Evolutionary conservation across 345 rosid genomes (phyloP).

Genomic region (Hirschfeldia incana): DNA sequence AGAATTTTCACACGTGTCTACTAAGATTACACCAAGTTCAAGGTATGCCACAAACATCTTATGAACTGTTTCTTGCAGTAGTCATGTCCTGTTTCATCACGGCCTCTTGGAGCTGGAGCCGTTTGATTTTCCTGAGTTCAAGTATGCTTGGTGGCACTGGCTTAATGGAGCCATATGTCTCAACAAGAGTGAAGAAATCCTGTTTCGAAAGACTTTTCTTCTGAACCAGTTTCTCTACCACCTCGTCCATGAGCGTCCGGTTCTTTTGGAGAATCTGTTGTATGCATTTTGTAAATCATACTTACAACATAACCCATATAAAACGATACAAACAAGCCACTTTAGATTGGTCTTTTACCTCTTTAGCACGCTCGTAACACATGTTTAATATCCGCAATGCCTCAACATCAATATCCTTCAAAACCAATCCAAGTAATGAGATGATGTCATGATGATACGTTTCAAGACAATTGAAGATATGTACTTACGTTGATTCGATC

Average conservation of each 20-base stretch:
- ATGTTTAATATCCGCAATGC: slow-evolving; percentile 61
- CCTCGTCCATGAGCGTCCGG: slow-evolving; percentile 64
- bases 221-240: slow-evolving; percentile 62
- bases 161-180: slow-evolving; percentile 60
- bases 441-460: background rate
- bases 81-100: slow-evolving; percentile 42
- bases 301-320: background rate
- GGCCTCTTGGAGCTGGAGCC: slow-evolving; percentile 54
- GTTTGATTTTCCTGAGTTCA: slow-evolving; percentile 65
- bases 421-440: slow-evolving; percentile 13
- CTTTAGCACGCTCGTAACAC: slow-evolving; percentile 81
- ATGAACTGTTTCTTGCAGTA: slow-evolving; percentile 23
- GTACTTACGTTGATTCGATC: slow-evolving; percentile 75
- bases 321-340: background rate
- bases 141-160: slow-evolving; percentile 65
- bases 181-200: slow-evolving; percentile 67
- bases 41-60: slow-evolving; percentile 1
- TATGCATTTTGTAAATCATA: background rate
- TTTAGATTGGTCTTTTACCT: slow-evolving; percentile 44
- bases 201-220: slow-evolving; percentile 78
- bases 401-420: slow-evolving; percentile 83
- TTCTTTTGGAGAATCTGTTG: slow-evolving; percentile 48
- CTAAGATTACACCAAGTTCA: slow-evolving; percentile 12
- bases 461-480: slow-evolving; percentile 7
- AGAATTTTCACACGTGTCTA: background rate